Conservation (phyloP, 768 basidiomycete genomes). For the Russula vinacea region DNA sequence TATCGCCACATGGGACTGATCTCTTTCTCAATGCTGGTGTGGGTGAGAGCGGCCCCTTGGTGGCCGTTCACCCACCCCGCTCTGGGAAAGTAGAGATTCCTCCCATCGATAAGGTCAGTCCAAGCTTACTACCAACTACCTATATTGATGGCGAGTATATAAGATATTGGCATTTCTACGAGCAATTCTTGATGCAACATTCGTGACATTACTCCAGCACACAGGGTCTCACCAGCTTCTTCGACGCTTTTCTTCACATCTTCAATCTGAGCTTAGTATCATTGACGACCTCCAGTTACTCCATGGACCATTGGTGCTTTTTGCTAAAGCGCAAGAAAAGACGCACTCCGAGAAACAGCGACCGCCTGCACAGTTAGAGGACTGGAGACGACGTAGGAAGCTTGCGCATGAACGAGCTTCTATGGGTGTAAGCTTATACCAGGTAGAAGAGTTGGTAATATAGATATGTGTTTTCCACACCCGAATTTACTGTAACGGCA, state of each 20-base stretch:
- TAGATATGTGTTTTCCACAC: slow-evolving; percentile 34
- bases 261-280: slow-evolving; percentile 55
- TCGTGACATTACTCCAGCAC: slow-evolving; percentile 64
- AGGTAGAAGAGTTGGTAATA: slow-evolving; percentile 65
- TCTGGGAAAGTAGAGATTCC: slow-evolving; percentile 39
- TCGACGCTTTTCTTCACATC: slow-evolving; percentile 45
- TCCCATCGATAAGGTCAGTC: slow-evolving; percentile 23
- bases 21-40: slow-evolving; percentile 40
- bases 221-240: slow-evolving; percentile 56
- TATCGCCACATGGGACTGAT: slow-evolving; percentile 32
- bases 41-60: slow-evolving; percentile 32
- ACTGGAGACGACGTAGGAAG: slow-evolving; percentile 45
- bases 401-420: slow-evolving; percentile 50
- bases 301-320: slow-evolving; percentile 60
- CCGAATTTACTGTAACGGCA: background rate
- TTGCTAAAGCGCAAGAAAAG: slow-evolving; percentile 53
- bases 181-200: slow-evolving; percentile 66
- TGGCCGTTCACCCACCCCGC: slow-evolving; percentile 26
- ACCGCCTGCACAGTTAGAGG: slow-evolving; percentile 28
- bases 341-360: slow-evolving; percentile 42
- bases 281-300: slow-evolving; percentile 53
- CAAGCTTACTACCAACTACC: slow-evolving; percentile 25
- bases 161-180: slow-evolving; percentile 63
- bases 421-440: slow-evolving; percentile 61
- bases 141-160: background rate